Evolutionary conservation across 208 protist species (phyloP), one percentile per base, ranked within the genome.

Genomic region (Wallacemonas rigidus): DNA sequence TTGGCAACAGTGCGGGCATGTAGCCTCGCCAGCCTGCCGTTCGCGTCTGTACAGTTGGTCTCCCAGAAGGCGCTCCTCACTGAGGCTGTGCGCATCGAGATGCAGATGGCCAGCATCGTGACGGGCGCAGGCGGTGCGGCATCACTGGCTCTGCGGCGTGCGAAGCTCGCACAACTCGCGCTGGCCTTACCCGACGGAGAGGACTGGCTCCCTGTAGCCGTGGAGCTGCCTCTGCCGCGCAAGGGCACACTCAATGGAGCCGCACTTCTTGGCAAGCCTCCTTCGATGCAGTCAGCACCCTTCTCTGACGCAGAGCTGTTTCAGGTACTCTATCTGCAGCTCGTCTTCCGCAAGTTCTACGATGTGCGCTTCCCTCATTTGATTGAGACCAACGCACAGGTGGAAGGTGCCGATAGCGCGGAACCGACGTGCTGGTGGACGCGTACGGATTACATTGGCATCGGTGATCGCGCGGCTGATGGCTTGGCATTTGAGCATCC

Each of bases 251-350:
- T 80, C 56, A 72, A 72, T 8, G 36, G 45, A 26, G 15, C 48
- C 11, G 35, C 26, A 7, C 14, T 65, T 7, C 14, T 11, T 15
- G 50, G 41, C 12, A 48, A 55, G 1, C 76, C 78, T 1, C 62
- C 74, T 12, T 86, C 79, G 12, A 75, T 89, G 43, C 80, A 75
- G 7, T 88, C 86, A 43, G 55, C 82, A 53, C 83, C 88, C 15
- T 96, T 93, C 72, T 81, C 79, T 53, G 91, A 96, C 57, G 87
- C 83, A 2, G 91, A 96, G 72, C 78, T 96, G 35, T 96, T 96
- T 71, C 88, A 96, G 79, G 79, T 94, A 1, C 86, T 92, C 58
- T 94, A 94, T 75, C 26, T 94, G 11, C 91, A 96, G 67, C 87
- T 96, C 36, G 58, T 94, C 50, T 88, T 96, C 50, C 88, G 91